These are phyloP conservation scores for Ceratocystis alfenasii DNA, from an alignment of 2,329 filamentous ascomycete genomes.

Conservation along the genomic window DNA sequence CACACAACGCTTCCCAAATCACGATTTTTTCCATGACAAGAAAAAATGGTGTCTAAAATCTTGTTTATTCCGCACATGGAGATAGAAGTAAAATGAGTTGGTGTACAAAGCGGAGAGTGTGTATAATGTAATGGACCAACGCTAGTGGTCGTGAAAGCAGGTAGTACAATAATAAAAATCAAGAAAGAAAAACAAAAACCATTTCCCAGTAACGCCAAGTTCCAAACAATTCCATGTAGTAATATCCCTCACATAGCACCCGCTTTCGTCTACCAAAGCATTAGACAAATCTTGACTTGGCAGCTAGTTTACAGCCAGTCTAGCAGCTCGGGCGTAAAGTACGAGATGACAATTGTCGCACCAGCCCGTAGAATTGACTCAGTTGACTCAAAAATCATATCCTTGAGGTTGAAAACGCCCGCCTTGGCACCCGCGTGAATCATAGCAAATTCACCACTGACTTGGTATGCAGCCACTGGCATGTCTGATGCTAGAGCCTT, in stretches of 20 bases:
- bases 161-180: not conserved
- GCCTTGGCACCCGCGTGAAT: slow-evolving; percentile 92
- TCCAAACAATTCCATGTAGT: not conserved
- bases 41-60: not conserved
- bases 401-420: slow-evolving; percentile 87
- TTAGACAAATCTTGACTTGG: not conserved
- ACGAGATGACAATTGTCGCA: slow-evolving; percentile 84
- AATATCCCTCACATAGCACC: not conserved
- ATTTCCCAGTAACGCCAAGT: not conserved
- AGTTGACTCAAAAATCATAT: slow-evolving; percentile 89
- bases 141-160: not conserved
- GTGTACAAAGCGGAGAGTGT: not conserved
- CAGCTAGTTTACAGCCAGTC: slow-evolving; percentile 47
- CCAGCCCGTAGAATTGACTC: slow-evolving; percentile 88
- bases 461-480: slow-evolving; percentile 90
- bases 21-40: too few relatives aligned
- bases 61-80: not conserved
- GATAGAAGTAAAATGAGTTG: not conserved
- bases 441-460: slow-evolving; percentile 96
- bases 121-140: not conserved
- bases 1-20: too few relatives aligned
- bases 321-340: slow-evolving; percentile 76
- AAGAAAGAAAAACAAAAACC: slow-evolving; percentile 1
- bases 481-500: slow-evolving; percentile 88
- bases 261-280: not conserved